Evolutionary conservation across 306 rosid species (phyloP).

Genomic region (Quercus alba): DNA sequence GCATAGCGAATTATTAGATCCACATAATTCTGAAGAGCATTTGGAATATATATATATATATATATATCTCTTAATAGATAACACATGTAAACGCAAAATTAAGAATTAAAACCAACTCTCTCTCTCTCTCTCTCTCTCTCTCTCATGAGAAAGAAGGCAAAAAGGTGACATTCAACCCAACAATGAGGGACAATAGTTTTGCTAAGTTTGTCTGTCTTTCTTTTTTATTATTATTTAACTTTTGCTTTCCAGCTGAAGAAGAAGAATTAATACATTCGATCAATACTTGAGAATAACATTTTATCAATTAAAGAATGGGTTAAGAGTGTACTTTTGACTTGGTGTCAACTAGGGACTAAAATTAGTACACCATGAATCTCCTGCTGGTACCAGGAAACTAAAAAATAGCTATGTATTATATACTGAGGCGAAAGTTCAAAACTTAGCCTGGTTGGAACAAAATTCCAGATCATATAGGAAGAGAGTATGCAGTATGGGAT

Average conservation of each 20-base stretch:
- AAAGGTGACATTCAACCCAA: too few species aligned
- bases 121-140: too few species aligned
- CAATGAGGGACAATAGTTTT: slow-evolving; percentile 19
- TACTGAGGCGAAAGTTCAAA: slow-evolving; percentile 7
- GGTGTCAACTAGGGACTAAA: slow-evolving; percentile 25
- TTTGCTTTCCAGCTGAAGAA: slow-evolving; percentile 48
- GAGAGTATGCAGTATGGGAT: not conserved
- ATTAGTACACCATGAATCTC: slow-evolving; percentile 27
- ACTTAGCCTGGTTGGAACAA: slow-evolving; percentile 24
- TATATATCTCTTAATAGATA: too few species aligned
- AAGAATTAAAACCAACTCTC: too few species aligned
- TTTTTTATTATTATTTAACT: slow-evolving; percentile 12
- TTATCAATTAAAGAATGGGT: slow-evolving; percentile 37
- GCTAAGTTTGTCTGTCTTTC: slow-evolving; percentile 13
- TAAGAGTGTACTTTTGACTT: slow-evolving; percentile 30
- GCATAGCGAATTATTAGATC: not conserved
- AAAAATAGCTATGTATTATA: slow-evolving; percentile 2
- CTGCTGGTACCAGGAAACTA: slow-evolving; percentile 27
- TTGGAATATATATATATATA: too few species aligned
- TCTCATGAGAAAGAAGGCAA: too few species aligned
- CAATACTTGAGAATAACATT: slow-evolving; percentile 30
- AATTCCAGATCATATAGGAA: slow-evolving; percentile 27
- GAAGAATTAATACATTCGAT: slow-evolving; percentile 27
- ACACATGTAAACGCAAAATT: too few species aligned
- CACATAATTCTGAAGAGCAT: too few species aligned